phyloP scores from a whole-genome alignment of 2,329 filamentous ascomycete genomes.

The Diaporthe sp. region DNA sequence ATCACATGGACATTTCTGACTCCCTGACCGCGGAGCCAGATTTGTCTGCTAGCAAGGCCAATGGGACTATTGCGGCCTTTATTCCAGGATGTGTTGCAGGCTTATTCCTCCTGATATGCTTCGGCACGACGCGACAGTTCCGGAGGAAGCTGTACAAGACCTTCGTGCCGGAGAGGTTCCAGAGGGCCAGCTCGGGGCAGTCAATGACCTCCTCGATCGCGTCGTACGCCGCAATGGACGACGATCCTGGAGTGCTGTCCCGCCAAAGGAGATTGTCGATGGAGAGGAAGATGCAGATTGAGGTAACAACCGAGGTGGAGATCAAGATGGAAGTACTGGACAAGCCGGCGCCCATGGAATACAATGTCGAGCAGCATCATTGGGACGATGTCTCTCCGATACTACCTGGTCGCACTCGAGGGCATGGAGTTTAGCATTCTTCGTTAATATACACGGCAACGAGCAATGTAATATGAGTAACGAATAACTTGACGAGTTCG shows the following conservation, averaged over 20 bases:
- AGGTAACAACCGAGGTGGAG: conserved; percentile 39
- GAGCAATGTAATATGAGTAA: neutral
- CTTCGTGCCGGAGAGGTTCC: conserved; percentile 23
- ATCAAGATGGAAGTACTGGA: conserved; percentile 32
- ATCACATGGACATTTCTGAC: neutral
- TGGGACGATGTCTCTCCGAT: conserved; percentile 30
- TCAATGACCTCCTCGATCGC: conserved; percentile 23
- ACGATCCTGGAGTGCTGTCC: conserved; percentile 35
- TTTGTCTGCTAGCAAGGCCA: conserved; percentile 25
- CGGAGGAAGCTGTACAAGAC: conserved; percentile 29
- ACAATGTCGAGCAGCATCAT: neutral
- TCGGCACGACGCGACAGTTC: conserved; percentile 35
- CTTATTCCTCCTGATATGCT: conserved; percentile 33
- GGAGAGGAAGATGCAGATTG: conserved; percentile 36
- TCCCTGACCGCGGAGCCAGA: conserved; percentile 24
- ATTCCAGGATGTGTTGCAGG: conserved; percentile 37
- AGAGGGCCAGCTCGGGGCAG: neutral
- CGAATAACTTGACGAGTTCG: neutral
- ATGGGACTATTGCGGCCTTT: conserved; percentile 15
- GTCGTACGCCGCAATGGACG: conserved; percentile 35
- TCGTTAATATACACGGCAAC: neutral
- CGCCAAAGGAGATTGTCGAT: conserved; percentile 37
- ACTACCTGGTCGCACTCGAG: neutral
- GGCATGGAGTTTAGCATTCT: neutral
- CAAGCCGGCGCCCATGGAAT: neutral